A percentile compares a stretch with the other conserved stretches of the same genome.
phyloP scores from a whole-genome alignment of 306 rosid genomes.

The Hippophae rhamnoides region DNA sequence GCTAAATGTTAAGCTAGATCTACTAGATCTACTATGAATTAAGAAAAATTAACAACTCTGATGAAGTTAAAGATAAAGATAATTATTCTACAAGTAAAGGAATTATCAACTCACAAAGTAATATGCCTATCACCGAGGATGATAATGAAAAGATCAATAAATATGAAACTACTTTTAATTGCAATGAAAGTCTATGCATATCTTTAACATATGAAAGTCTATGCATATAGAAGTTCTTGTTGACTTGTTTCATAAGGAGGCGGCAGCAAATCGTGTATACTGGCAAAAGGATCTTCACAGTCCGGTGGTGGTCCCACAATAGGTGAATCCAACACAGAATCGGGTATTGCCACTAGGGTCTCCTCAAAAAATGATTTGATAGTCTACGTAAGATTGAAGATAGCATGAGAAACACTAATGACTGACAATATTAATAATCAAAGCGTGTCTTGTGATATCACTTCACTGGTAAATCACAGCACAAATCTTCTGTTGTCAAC shows the following conservation, averaged over 20 bases:
- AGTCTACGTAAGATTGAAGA: slow-evolving; percentile 45
- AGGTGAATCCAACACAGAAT: slow-evolving; percentile 65
- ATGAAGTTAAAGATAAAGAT: too few species aligned
- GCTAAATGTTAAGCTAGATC: too few species aligned
- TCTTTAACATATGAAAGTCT: background rate
- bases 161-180: too few species aligned
- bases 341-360: slow-evolving; percentile 76
- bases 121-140: too few species aligned
- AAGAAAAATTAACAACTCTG: too few species aligned
- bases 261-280: slow-evolving; percentile 46
- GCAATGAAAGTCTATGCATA: too few species aligned
- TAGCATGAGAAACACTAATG: slow-evolving; percentile 12
- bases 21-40: too few species aligned
- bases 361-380: slow-evolving; percentile 78
- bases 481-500: too few species aligned
- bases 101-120: too few species aligned
- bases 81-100: too few species aligned
- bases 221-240: slow-evolving; percentile 38
- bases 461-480: too few species aligned
- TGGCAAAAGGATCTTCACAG: slow-evolving; percentile 52
- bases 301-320: slow-evolving; percentile 33
- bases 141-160: too few species aligned
- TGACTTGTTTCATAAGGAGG: slow-evolving; percentile 47
- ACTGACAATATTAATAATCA: background rate
- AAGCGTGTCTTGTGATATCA: background rate